phyloP scores from a whole-genome alignment of 2,329 filamentous ascomycete genomes.

The Penicillium rolfsii region DNA sequence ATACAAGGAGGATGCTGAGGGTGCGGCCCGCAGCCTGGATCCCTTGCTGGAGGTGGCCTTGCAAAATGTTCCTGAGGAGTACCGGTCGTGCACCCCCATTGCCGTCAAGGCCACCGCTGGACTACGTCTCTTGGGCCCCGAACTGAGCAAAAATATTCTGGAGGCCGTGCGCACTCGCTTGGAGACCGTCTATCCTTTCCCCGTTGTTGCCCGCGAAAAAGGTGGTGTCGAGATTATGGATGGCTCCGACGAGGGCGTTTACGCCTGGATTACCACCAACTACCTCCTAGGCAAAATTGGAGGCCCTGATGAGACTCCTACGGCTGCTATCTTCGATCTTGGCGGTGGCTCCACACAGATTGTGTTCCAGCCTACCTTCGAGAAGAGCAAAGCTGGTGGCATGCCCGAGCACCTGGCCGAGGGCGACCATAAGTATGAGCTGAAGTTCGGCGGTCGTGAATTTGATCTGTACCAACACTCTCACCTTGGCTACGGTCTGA shows the following conservation, averaged over 20 bases:
- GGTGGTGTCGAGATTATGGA: slow-evolving; percentile 97
- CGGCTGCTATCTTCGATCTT: slow-evolving; percentile 93
- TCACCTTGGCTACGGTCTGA: slow-evolving; percentile 93
- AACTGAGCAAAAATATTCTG: slow-evolving; percentile 81
- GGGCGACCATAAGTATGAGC: slow-evolving; percentile 93
- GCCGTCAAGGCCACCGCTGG: slow-evolving; percentile 99
- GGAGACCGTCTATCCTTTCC: slow-evolving; percentile 91
- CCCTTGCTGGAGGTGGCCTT: slow-evolving; percentile 84
- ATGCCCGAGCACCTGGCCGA: slow-evolving; percentile 83
- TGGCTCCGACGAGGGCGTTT: slow-evolving; percentile 94
- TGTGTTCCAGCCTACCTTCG: slow-evolving; percentile 95
- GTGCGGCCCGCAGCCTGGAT: slow-evolving; percentile 87
- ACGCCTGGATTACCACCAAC: slow-evolving; percentile 98
- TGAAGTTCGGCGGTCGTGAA: slow-evolving; percentile 84
- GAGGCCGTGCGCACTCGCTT: slow-evolving; percentile 80
- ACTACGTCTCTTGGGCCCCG: slow-evolving; percentile 79
- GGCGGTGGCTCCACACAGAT: slow-evolving; percentile 98
- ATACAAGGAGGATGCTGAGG: slow-evolving; percentile 82
- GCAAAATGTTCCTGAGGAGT: slow-evolving; percentile 78
- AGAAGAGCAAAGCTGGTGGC: slow-evolving; percentile 69
- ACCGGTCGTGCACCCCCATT: slow-evolving; percentile 89
- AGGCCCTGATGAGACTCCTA: slow-evolving; percentile 83
- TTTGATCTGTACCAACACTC: slow-evolving; percentile 98
- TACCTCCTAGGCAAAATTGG: slow-evolving; percentile 98
- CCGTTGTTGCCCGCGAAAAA: slow-evolving; percentile 81